A percentile compares a stretch with the other conserved stretches of the same genome.
phyloP scores from a whole-genome alignment of 1,139 yeast species.

The Candida frijolesensis region DNA sequence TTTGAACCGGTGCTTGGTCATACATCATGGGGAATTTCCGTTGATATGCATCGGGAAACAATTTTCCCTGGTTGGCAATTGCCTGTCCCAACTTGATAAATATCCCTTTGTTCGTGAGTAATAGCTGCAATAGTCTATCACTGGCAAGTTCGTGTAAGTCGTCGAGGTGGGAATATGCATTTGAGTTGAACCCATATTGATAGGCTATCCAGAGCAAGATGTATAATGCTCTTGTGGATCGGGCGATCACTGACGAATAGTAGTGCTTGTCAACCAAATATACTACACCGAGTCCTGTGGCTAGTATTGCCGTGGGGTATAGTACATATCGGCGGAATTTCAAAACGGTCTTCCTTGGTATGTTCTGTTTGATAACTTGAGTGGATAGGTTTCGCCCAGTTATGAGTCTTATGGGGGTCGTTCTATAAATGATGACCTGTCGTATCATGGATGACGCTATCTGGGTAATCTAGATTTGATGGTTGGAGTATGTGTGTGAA shows the following conservation, averaged over 20 bases:
- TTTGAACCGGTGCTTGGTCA: conserved; percentile 71
- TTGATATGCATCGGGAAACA: conserved; percentile 67
- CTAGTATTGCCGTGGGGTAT: conserved; percentile 8
- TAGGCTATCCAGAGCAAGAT: conserved; percentile 55
- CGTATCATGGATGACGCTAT: neutral
- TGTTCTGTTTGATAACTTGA: neutral
- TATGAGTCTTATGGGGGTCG: neutral
- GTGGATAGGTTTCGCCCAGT: neutral
- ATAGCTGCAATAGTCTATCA: conserved; percentile 52
- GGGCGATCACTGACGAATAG: conserved; percentile 50
- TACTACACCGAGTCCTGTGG: conserved; percentile 16
- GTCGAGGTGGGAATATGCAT: conserved; percentile 41
- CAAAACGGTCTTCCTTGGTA: no score
- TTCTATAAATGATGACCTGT: neutral
- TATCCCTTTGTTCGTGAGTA: conserved; percentile 65
- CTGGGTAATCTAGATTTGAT: neutral
- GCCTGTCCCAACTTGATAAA: conserved; percentile 79
- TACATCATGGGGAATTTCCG: conserved; percentile 56
- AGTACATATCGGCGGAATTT: conserved; percentile 4
- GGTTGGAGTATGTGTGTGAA: neutral
- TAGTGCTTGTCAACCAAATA: conserved; percentile 43
- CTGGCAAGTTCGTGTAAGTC: conserved; percentile 65
- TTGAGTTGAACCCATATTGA: conserved; percentile 57
- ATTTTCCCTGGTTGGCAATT: conserved; percentile 67
- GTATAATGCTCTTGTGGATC: conserved; percentile 56